These are phyloP conservation scores for Pelargonium myrrhifolium DNA, from an alignment of 441 rosid genomes.

Conservation along the genomic window DNA sequence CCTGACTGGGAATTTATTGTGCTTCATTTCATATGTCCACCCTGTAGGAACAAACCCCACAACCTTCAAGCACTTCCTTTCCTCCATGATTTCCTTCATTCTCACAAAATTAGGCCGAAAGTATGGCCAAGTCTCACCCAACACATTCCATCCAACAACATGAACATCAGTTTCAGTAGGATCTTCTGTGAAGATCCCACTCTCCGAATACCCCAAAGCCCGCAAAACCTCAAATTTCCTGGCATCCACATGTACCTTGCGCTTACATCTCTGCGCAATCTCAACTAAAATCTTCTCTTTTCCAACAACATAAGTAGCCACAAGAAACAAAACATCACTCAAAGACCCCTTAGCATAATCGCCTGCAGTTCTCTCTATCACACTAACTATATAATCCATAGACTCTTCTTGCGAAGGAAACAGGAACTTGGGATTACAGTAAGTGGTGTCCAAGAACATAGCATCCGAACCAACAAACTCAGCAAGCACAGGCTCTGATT, in stretches of 20 bases:
- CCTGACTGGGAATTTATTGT: slow-evolving; percentile 59
- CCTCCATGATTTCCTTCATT: slow-evolving; percentile 72
- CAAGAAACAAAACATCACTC: slow-evolving; percentile 62
- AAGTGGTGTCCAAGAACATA: slow-evolving; percentile 72
- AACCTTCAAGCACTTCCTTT: slow-evolving; percentile 62
- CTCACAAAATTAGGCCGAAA: slow-evolving; percentile 72
- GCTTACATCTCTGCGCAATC: slow-evolving; percentile 47
- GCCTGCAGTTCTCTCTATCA: slow-evolving; percentile 40
- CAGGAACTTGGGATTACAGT: slow-evolving; percentile 68
- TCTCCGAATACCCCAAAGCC: slow-evolving; percentile 46
- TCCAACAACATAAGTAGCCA: slow-evolving; percentile 81
- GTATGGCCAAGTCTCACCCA: slow-evolving; percentile 91
- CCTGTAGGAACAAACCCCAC: slow-evolving; percentile 90
- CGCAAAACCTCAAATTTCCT: slow-evolving; percentile 61
- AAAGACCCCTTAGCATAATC: slow-evolving; percentile 18
- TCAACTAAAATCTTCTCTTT: slow-evolving; percentile 76
- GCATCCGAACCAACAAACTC: slow-evolving; percentile 61
- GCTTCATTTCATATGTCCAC: slow-evolving; percentile 84
- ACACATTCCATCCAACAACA: slow-evolving; percentile 81
- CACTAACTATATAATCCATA: slow-evolving; percentile 53
- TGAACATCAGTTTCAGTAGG: slow-evolving; percentile 59
- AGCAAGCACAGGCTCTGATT: slow-evolving; percentile 31
- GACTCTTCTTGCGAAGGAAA: slow-evolving; percentile 72
- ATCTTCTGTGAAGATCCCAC: slow-evolving; percentile 54
- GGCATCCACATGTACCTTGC: slow-evolving; percentile 53